A percentile compares a stretch with the other conserved stretches of the same genome.
Conservation (phyloP, 495 filamentous ascomycete species). For the Podospora bellae-mahoneyi region DNA sequence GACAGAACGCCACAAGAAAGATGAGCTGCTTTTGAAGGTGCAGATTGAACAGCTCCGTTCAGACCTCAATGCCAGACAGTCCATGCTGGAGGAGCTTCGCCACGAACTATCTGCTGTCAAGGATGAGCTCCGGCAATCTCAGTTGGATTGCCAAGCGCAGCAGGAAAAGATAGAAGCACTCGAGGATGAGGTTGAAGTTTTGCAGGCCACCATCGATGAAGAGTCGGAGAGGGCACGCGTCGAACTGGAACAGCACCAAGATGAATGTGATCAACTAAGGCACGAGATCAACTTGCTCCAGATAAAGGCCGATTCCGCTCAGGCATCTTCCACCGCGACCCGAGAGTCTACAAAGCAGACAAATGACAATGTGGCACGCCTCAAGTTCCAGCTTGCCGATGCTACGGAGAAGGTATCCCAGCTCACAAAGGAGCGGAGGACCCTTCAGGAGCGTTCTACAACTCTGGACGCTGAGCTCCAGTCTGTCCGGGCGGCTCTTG, state of each 20-base stretch:
- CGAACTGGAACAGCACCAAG: slow-evolving; percentile 46
- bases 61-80: slow-evolving; percentile 44
- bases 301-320: slow-evolving; percentile 20
- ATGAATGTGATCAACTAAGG: slow-evolving; percentile 50
- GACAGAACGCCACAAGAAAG: slow-evolving; percentile 41
- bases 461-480: slow-evolving; percentile 60
- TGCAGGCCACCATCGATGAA: slow-evolving; percentile 72
- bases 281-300: slow-evolving; percentile 43
- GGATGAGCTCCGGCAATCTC: slow-evolving; percentile 65
- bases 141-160: slow-evolving; percentile 60
- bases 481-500: slow-evolving; percentile 49
- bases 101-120: slow-evolving; percentile 53
- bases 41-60: slow-evolving; percentile 48
- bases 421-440: slow-evolving; percentile 55
- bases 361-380: slow-evolving; percentile 28
- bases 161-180: slow-evolving; percentile 68
- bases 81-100: slow-evolving; percentile 41
- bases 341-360: slow-evolving; percentile 30
- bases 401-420: slow-evolving; percentile 34
- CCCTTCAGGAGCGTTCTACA: slow-evolving; percentile 60
- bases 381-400: slow-evolving; percentile 36
- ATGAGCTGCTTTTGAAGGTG: slow-evolving; percentile 36
- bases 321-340: slow-evolving; percentile 21
- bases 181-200: slow-evolving; percentile 75
- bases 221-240: slow-evolving; percentile 66